Conservation (phyloP, 2,329 filamentous ascomycete genomes). For the Chaetomium globosum region DNA sequence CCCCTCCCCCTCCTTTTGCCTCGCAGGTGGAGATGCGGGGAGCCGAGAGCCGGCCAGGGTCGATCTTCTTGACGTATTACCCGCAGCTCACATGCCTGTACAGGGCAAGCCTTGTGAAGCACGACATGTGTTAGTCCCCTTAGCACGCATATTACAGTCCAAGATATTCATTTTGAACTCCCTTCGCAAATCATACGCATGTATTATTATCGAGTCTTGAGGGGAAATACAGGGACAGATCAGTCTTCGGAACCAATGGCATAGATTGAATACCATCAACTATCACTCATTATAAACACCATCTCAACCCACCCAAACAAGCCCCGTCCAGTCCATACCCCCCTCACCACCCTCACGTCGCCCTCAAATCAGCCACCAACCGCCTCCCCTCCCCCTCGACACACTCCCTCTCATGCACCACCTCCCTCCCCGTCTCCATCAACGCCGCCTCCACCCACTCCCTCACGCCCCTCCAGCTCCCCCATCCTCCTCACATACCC, state of each 20-base stretch:
- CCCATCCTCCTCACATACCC: conserved; percentile 44
- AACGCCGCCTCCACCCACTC: conserved; percentile 47
- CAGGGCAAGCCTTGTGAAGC: background rate
- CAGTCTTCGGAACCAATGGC: background rate
- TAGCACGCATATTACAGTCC: background rate
- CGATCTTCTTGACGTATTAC: background rate
- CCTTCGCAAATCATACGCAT: background rate
- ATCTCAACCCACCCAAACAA: background rate
- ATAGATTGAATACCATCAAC: background rate
- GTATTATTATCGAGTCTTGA: background rate
- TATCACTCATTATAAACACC: background rate
- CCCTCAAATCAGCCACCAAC: conserved; percentile 32
- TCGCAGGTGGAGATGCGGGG: conserved; percentile 21
- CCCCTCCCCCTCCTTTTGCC: conserved; percentile 8
- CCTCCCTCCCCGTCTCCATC: conserved; percentile 45
- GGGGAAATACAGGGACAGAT: background rate
- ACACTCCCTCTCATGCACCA: conserved; percentile 44
- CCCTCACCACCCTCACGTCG: background rate
- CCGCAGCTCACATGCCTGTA: background rate
- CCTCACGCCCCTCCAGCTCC: conserved; percentile 43
- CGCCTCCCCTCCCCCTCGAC: conserved; percentile 39
- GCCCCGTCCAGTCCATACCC: too few species aligned
- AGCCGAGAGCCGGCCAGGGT: conserved; percentile 23
- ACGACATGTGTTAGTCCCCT: background rate
- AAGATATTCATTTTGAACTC: background rate